phyloP scores from a whole-genome alignment of 1,284 basidiomycete genomes.

The Leccinum laetum region DNA sequence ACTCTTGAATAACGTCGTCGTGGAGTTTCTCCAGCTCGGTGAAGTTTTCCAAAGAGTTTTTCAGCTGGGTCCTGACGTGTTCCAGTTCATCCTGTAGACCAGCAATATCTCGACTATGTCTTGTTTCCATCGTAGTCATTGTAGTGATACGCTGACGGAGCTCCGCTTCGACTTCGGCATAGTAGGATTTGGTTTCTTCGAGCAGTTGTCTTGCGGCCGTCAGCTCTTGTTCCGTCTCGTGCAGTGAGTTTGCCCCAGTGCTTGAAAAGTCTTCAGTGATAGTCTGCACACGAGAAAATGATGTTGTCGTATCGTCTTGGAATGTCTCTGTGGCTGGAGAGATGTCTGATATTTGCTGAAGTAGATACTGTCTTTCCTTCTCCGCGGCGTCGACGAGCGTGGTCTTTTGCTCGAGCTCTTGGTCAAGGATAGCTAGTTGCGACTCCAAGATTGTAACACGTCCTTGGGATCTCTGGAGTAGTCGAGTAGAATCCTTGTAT shows the following conservation, averaged over 20 bases:
- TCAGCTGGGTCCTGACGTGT: conserved; percentile 15
- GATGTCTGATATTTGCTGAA: conserved; percentile 1
- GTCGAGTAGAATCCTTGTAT: conserved; percentile 18
- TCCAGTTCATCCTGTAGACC: conserved; percentile 23
- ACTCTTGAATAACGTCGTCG: conserved; percentile 21
- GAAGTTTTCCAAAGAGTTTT: conserved; percentile 24
- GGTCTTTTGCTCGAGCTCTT: conserved; percentile 11
- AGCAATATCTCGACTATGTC: conserved; percentile 14
- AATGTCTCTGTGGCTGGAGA: background rate
- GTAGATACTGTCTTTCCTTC: conserved; percentile 9
- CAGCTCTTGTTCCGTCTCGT: conserved; percentile 25
- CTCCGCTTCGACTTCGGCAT: conserved; percentile 16
- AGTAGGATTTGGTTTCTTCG: conserved; percentile 19
- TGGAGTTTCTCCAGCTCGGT: conserved; percentile 26
- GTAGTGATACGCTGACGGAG: conserved; percentile 22
- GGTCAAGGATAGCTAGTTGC: conserved; percentile 7
- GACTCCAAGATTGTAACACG: conserved; percentile 18
- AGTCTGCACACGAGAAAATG: conserved; percentile 14
- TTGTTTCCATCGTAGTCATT: conserved; percentile 16
- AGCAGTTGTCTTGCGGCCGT: conserved; percentile 11
- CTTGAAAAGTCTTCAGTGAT: conserved; percentile 1
- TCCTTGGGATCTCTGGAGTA: conserved; percentile 10
- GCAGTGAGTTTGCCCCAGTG: conserved; percentile 12
- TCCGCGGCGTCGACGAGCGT: conserved; percentile 4
- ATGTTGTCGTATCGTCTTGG: conserved; percentile 26